These are phyloP conservation scores for Fusarium armeniacum DNA, from an alignment of 2,329 filamentous ascomycete species.

Conservation along the genomic window DNA sequence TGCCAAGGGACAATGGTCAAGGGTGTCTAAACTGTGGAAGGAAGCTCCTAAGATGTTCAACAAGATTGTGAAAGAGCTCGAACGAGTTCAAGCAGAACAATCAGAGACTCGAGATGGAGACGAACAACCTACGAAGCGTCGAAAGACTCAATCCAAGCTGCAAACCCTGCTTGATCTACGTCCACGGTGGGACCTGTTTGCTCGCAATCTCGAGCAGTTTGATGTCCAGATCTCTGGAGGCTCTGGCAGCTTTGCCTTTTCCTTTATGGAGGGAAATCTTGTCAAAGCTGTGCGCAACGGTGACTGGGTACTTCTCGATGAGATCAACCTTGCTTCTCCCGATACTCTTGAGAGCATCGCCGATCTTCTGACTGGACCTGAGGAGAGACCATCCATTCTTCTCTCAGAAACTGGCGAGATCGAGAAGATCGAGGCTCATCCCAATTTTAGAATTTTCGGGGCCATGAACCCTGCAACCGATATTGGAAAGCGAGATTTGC, in stretches of 20 bases:
- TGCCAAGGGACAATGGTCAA: constrained; percentile 87
- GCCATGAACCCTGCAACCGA: constrained; percentile 99
- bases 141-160: constrained; percentile 76
- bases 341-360: constrained; percentile 96
- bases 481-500: constrained; percentile 94
- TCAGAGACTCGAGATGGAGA: constrained; percentile 53
- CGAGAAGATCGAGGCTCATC: constrained; percentile 88
- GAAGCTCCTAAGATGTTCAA: constrained; percentile 91
- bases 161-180: constrained; percentile 70
- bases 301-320: constrained; percentile 96
- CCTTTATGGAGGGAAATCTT: constrained; percentile 95
- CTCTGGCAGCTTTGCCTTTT: constrained; percentile 86
- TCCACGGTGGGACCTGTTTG: constrained; percentile 85
- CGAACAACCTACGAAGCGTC: constrained; percentile 76
- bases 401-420: constrained; percentile 95
- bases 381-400: constrained; percentile 82
- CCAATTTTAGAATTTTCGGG: constrained; percentile 94
- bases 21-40: constrained; percentile 86
- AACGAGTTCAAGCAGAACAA: constrained; percentile 60
- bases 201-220: constrained; percentile 79
- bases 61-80: constrained; percentile 71
- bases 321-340: constrained; percentile 95
- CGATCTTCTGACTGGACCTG: constrained; percentile 83
- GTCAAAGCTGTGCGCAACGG: constrained; percentile 96
- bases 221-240: constrained; percentile 82